These are phyloP conservation scores for Barbatosphaeria neglecta DNA, from an alignment of 495 filamentous ascomycete species.

Conservation along the genomic window DNA sequence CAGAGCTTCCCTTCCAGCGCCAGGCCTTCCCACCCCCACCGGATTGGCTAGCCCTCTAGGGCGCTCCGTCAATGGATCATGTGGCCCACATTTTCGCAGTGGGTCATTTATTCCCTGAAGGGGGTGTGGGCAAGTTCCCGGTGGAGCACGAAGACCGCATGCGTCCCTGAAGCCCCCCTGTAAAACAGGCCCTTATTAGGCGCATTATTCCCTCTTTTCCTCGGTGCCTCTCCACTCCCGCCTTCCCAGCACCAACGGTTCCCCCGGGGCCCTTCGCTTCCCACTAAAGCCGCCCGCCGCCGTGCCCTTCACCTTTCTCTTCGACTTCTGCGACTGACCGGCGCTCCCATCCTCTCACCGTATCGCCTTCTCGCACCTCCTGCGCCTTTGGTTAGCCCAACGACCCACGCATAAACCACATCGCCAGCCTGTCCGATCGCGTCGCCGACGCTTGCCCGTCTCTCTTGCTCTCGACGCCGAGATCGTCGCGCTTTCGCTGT, in stretches of 20 bases:
- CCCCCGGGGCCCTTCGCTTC: slow-evolving; percentile 1
- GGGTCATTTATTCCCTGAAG: slow-evolving; percentile 5
- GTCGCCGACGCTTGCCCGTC: neutral
- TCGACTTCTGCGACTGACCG: slow-evolving; percentile 6
- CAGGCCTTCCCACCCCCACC: too few species aligned
- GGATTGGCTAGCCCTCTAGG: neutral
- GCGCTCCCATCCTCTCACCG: neutral
- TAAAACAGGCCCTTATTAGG: slow-evolving; percentile 19
- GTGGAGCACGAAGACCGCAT: slow-evolving; percentile 2
- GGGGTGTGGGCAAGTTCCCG: slow-evolving; percentile 20
- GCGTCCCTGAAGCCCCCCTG: too few species aligned
- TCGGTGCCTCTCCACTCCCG: slow-evolving; percentile 5
- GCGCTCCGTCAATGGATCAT: neutral
- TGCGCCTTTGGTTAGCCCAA: neutral
- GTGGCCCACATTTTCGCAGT: neutral
- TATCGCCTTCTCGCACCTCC: neutral
- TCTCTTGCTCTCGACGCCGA: neutral
- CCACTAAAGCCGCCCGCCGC: neutral
- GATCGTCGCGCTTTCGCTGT: neutral
- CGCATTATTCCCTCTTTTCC: slow-evolving; percentile 18
- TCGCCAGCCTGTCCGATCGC: neutral
- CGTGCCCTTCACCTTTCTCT: slow-evolving; percentile 2
- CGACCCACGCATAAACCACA: neutral
- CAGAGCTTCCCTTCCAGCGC: too few species aligned
- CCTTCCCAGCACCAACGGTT: slow-evolving; percentile 4